phyloP scores from a whole-genome alignment of 2,329 filamentous ascomycete genomes.

The Alternaria triticina region DNA sequence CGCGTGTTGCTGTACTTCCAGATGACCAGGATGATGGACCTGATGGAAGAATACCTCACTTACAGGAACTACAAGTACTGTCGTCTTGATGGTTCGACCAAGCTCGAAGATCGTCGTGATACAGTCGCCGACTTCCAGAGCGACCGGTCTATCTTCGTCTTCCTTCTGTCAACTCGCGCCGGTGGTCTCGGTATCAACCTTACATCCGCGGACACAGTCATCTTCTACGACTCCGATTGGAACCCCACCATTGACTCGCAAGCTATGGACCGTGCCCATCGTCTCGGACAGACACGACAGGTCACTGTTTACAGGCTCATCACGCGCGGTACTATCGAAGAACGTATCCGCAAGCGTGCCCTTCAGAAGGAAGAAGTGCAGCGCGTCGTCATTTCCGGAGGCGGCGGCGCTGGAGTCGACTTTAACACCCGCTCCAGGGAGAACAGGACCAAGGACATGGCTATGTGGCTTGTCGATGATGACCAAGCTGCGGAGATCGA shows the following conservation, averaged over 20 bases:
- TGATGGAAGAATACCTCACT: constrained; percentile 98
- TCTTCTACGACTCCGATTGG: constrained; percentile 99
- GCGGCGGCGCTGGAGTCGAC: constrained; percentile 82
- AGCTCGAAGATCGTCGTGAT: constrained; percentile 94
- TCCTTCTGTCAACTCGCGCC: constrained; percentile 92
- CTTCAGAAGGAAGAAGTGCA: constrained; percentile 99
- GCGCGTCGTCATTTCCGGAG: constrained; percentile 92
- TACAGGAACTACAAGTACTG: constrained; percentile 99
- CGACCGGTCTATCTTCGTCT: constrained; percentile 93
- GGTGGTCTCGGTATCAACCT: constrained; percentile 98
- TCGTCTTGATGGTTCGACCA: constrained; percentile 93
- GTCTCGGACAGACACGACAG: constrained; percentile 92
- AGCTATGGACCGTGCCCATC: constrained; percentile 98
- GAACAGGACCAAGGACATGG: constrained; percentile 96
- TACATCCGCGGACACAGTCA: constrained; percentile 95
- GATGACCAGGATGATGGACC: constrained; percentile 99
- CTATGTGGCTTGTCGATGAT: constrained; percentile 97
- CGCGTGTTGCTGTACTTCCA: constrained; percentile 98
- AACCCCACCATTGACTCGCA: constrained; percentile 99
- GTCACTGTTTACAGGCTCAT: constrained; percentile 98
- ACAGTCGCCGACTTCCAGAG: constrained; percentile 97
- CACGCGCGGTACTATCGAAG: constrained; percentile 94
- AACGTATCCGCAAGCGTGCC: constrained; percentile 95
- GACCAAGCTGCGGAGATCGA: constrained; percentile 95
- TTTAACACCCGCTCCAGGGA: constrained; percentile 92